These are phyloP conservation scores for Pseudogymnoascus sp. DNA, from an alignment of 2,329 filamentous ascomycete species.

Conservation along the genomic window DNA sequence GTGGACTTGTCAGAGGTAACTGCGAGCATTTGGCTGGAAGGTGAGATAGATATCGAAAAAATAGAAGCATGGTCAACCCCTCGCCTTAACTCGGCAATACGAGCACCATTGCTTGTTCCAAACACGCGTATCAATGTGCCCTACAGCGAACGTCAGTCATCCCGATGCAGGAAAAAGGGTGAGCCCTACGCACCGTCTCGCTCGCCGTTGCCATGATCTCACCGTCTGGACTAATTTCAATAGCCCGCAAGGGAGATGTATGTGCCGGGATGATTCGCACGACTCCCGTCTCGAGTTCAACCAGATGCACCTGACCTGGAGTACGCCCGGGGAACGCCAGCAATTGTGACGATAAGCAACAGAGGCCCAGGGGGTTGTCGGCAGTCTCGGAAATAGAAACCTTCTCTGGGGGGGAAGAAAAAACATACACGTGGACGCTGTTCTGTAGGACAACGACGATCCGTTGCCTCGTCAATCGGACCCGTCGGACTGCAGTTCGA, in stretches of 20 bases:
- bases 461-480: conserved; percentile 67
- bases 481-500: conserved; percentile 69
- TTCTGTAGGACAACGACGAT: conserved; percentile 78
- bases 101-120: conserved; percentile 70
- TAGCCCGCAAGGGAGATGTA: conserved; percentile 66
- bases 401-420: conserved; percentile 64
- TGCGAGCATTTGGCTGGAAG: conserved; percentile 70
- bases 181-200: conserved; percentile 50
- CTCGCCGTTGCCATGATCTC: conserved; percentile 82
- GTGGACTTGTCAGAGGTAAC: conserved; percentile 96
- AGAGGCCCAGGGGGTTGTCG: conserved; percentile 74
- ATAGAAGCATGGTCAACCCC: conserved; percentile 84
- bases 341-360: conserved; percentile 64
- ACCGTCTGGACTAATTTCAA: conserved; percentile 73
- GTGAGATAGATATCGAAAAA: conserved; percentile 82
- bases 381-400: conserved; percentile 75
- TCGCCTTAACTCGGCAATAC: conserved; percentile 75
- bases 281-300: conserved; percentile 68
- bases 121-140: conserved; percentile 87
- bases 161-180: background rate
- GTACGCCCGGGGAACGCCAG: conserved; percentile 85
- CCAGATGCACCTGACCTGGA: conserved; percentile 79
- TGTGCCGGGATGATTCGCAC: conserved; percentile 94
- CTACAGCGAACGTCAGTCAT: conserved; percentile 29
- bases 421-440: conserved; percentile 72